These are phyloP conservation scores for Metschnikowia borealis DNA, from an alignment of 805 yeast genomes.

Conservation along the genomic window DNA sequence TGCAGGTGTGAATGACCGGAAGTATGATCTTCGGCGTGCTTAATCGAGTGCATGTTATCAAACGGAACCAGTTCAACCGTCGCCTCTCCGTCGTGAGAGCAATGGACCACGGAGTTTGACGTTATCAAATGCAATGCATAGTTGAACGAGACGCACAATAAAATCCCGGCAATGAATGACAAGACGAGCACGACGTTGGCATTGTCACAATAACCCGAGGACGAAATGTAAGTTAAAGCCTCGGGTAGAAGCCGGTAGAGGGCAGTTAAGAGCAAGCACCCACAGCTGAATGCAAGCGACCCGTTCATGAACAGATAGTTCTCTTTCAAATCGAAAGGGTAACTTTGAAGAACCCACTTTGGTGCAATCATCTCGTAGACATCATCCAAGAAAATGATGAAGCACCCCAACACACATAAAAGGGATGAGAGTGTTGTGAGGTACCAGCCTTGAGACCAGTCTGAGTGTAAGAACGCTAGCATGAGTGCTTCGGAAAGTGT, in stretches of 20 bases:
- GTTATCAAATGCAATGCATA: constrained; percentile 66
- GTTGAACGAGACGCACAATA: constrained; percentile 58
- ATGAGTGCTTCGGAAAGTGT: background rate
- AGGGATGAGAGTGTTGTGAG: constrained; percentile 61
- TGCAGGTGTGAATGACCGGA: constrained; percentile 18
- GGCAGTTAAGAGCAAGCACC: constrained; percentile 78
- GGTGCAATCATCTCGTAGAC: constrained; percentile 43
- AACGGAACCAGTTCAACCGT: constrained; percentile 19
- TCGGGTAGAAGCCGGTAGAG: constrained; percentile 75
- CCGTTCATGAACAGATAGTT: constrained; percentile 66
- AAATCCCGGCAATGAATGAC: constrained; percentile 56
- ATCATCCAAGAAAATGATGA: constrained; percentile 58
- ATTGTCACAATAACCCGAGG: constrained; percentile 12
- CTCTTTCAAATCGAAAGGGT: constrained; percentile 51
- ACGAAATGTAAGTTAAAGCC: constrained; percentile 45
- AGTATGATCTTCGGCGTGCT: constrained; percentile 13
- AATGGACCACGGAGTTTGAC: constrained; percentile 79
- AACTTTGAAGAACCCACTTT: constrained; percentile 32
- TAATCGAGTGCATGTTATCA: constrained; percentile 7
- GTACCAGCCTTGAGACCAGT: constrained; percentile 54
- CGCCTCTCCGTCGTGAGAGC: constrained; percentile 56
- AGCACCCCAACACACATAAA: constrained; percentile 70
- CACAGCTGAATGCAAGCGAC: constrained; percentile 74
- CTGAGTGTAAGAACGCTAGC: background rate
- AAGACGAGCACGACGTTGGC: constrained; percentile 39